Evolutionary conservation across 2,329 filamentous ascomycete species (phyloP).

Genomic region (Scedosporium aurantiacum): DNA sequence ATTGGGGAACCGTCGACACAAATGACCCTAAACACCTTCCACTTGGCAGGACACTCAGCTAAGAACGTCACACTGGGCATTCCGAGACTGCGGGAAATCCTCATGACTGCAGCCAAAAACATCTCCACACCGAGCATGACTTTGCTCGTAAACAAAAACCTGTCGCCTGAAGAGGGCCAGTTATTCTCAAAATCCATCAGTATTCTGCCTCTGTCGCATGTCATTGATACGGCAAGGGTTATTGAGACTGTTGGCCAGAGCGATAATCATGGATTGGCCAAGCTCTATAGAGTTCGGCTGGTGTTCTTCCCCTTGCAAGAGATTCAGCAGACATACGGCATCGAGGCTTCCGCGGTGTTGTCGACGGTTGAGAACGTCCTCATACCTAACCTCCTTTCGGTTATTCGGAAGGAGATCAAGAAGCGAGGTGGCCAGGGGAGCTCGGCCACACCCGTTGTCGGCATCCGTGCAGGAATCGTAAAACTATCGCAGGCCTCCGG

Average conservation of each 20-base stretch:
- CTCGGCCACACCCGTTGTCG: constrained; percentile 66
- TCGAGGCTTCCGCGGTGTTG: constrained; percentile 66
- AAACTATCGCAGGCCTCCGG: constrained; percentile 33
- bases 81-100: constrained; percentile 87
- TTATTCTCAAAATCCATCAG: constrained; percentile 88
- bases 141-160: constrained; percentile 61
- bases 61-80: constrained; percentile 99
- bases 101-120: constrained; percentile 87
- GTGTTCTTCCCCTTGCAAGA: constrained; percentile 77
- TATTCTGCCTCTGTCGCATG: constrained; percentile 69
- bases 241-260: constrained; percentile 70
- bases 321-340: constrained; percentile 78
- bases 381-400: constrained; percentile 56
- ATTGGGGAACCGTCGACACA: constrained; percentile 96
- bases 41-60: constrained; percentile 94
- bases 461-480: constrained; percentile 39
- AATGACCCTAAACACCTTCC: constrained; percentile 99
- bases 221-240: constrained; percentile 72
- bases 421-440: constrained; percentile 58
- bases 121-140: constrained; percentile 92
- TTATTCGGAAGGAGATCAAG: constrained; percentile 70
- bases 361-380: constrained; percentile 72
- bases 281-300: constrained; percentile 73
- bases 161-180: constrained; percentile 57
- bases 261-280: constrained; percentile 57